Base-by-base conservation (phyloP, 192 early-diverging fungal species). In the Obelidium mucronatum region DNA sequence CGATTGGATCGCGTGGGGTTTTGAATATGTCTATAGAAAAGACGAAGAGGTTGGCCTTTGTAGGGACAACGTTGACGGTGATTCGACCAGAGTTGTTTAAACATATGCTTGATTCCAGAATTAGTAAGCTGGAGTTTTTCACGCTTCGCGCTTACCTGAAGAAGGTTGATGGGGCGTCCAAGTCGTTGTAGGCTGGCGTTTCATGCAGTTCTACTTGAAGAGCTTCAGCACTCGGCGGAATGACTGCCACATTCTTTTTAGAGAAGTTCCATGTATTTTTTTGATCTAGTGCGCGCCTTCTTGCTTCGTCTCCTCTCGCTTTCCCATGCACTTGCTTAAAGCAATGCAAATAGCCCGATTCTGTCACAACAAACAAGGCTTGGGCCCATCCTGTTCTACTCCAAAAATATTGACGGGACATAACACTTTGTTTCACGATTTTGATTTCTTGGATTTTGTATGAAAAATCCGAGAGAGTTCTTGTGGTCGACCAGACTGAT, bases 291-390 rank as follows among this genome's bases (percentile, higher is more conserved):
- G 37, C 34, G 8, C 33, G 13, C 31, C 17, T 26, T 6, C 54
- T 17, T 13, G 2, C 24, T 34, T 40, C 58, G 30, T 60, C 70
- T 62, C 52, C 69, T 63, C 34, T 17, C 56, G 70, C 63, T 30
- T 42, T 19, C 33, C 76, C 54, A 34, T 77, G 68, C 26, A 37
- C 77, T 34, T 68, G 54, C 39, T 82, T 73, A 35, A 82, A 82
- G 37, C 80, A 78, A 42, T 82, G 81, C 37, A 82, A 65, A 44
- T 73, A 82, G 1, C 81, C 81, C 61, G 68, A 69, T 30, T 83
- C 81, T 28, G 81, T 82, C 4, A 82, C 33, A 11, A 83, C 76
- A 71, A 48, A 61, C 40, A 72, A 54, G 8, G 76, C 69, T 2
- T 76, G 81, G 6, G 56, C 64, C 80, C 80, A 82, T 24, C 59